phyloP scores from a whole-genome alignment of 2,329 filamentous ascomycete species.

The Cladosporium sp. region DNA sequence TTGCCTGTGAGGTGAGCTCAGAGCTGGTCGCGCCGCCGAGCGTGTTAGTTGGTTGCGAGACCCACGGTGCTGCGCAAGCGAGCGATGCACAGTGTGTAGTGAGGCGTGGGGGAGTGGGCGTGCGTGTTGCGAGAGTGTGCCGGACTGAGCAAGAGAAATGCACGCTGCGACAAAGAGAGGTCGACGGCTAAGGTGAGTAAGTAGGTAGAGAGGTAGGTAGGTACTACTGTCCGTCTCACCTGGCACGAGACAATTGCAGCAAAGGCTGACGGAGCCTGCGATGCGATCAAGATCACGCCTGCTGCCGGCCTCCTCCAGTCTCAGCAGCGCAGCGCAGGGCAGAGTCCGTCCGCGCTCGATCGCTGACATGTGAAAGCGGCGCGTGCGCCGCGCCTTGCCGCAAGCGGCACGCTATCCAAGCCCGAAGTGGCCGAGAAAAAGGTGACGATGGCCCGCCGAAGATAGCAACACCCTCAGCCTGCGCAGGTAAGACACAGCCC shows the following conservation, averaged over 20 bases:
- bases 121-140: neutral
- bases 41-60: neutral
- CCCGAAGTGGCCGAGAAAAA: no score
- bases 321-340: neutral
- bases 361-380: neutral
- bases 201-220: neutral
- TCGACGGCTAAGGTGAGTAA: neutral
- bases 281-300: neutral
- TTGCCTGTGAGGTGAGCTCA: neutral
- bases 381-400: neutral
- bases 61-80: constrained; percentile 9
- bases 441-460: neutral
- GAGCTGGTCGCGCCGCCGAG: neutral
- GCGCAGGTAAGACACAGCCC: neutral
- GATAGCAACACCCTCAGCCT: neutral
- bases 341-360: neutral
- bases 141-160: neutral
- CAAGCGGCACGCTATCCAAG: neutral
- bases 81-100: neutral
- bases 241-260: neutral
- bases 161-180: neutral
- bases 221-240: neutral
- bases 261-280: neutral
- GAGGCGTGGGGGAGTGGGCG: neutral
- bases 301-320: neutral